Conservation (phyloP, 139 green algal genomes). For the Coelastrella sp. region DNA sequence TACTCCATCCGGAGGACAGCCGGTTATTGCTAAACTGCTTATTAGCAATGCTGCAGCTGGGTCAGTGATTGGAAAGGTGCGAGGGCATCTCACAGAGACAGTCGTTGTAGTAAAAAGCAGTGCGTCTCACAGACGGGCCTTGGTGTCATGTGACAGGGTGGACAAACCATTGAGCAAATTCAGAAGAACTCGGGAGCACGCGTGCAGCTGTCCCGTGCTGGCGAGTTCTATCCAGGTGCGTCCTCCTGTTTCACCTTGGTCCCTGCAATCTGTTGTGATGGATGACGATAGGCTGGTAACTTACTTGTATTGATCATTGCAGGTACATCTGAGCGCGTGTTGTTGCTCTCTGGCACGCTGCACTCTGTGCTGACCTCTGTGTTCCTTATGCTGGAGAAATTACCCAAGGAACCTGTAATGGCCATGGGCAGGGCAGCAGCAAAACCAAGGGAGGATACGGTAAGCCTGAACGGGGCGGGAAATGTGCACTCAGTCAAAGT, state of each 20-base stretch:
- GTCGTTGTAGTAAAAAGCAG: not conserved
- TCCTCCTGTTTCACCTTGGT: not conserved
- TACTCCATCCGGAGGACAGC: slow-evolving; percentile 28
- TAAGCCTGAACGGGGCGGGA: not conserved
- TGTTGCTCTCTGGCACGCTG: slow-evolving; percentile 75
- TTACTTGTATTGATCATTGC: slow-evolving; percentile 2
- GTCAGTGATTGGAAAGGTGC: slow-evolving; percentile 74
- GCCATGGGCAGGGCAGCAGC: slow-evolving; percentile 44
- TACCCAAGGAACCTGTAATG: slow-evolving; percentile 51
- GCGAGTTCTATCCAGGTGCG: slow-evolving; percentile 75
- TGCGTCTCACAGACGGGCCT: not conserved
- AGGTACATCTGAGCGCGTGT: slow-evolving; percentile 94
- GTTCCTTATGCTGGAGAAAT: slow-evolving; percentile 77
- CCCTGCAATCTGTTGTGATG: not conserved
- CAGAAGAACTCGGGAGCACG: slow-evolving; percentile 70
- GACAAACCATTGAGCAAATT: slow-evolving; percentile 75
- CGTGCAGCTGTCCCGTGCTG: slow-evolving; percentile 72
- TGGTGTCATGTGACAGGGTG: slow-evolving; percentile 35
- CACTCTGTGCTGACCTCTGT: slow-evolving; percentile 76
- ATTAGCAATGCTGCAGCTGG: slow-evolving; percentile 73
- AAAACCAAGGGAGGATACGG: slow-evolving; percentile 35
- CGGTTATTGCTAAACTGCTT: slow-evolving; percentile 65
- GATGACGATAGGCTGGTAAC: not conserved
- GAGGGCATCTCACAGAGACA: not conserved
- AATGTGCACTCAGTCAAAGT: not conserved